These are phyloP conservation scores for Brettanomyces naardenensis DNA, from an alignment of 805 yeast species.

Conservation along the genomic window DNA sequence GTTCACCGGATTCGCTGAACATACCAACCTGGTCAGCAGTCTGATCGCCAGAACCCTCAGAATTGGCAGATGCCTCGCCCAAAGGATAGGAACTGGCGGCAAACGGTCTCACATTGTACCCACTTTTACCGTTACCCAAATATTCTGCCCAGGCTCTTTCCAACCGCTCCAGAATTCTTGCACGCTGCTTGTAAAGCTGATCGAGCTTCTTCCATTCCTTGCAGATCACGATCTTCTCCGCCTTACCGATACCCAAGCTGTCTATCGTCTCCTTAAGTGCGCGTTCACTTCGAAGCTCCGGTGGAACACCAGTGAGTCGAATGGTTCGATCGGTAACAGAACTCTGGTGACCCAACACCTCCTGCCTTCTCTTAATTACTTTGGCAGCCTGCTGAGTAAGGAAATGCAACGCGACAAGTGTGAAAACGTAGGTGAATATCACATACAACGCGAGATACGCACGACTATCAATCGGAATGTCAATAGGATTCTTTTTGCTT, in stretches of 20 bases:
- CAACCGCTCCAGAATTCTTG: constrained; percentile 41
- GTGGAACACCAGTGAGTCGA: constrained; percentile 81
- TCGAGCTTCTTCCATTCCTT: constrained; percentile 81
- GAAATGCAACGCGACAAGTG: constrained; percentile 51
- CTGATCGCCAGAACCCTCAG: not conserved
- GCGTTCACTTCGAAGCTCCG: constrained; percentile 64
- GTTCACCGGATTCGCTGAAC: not conserved
- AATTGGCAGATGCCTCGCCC: constrained; percentile 9
- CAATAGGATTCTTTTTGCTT: not conserved
- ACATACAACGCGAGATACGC: constrained; percentile 81
- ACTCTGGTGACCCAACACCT: constrained; percentile 75
- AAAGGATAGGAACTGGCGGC: constrained; percentile 20
- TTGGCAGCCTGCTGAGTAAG: constrained; percentile 63
- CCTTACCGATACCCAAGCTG: constrained; percentile 70
- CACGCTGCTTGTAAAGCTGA: constrained; percentile 51
- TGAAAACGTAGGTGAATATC: constrained; percentile 79
- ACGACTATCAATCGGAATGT: constrained; percentile 28
- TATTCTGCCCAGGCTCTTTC: constrained; percentile 72
- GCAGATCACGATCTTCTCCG: constrained; percentile 69
- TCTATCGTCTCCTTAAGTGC: constrained; percentile 70
- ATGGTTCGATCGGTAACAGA: constrained; percentile 90
- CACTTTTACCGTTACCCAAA: constrained; percentile 32
- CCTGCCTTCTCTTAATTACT: constrained; percentile 73
- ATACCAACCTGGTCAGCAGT: not conserved
- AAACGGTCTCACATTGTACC: constrained; percentile 20